Conservation (phyloP, 228 moss, liverwort and hornwort species). For the Sphagnum magellanicum region DNA sequence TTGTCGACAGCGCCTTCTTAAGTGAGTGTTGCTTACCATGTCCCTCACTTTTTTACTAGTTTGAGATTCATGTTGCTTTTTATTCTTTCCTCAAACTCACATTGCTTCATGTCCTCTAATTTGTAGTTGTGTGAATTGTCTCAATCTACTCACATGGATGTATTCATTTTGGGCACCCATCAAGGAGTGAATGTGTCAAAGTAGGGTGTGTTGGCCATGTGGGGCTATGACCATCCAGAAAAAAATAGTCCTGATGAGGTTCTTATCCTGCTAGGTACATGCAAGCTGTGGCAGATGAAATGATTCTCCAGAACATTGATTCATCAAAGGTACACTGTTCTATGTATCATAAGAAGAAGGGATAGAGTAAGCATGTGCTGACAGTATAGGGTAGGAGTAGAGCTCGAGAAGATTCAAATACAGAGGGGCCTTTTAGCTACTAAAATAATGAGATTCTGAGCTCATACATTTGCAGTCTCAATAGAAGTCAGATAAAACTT, state of each 20-base stretch:
- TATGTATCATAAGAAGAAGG: neutral
- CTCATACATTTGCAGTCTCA: too few relatives aligned
- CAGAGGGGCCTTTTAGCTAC: too few relatives aligned
- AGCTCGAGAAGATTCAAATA: too few relatives aligned
- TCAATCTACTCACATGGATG: too few relatives aligned
- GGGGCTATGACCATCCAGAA: too few relatives aligned
- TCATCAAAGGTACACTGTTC: conserved; percentile 45
- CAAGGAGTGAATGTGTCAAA: neutral
- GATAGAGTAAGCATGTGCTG: neutral
- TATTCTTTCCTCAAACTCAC: neutral
- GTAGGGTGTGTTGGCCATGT: neutral
- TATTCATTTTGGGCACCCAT: neutral
- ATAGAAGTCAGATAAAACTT: neutral
- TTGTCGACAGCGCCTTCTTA: conserved; percentile 72
- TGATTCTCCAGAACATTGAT: conserved; percentile 61
- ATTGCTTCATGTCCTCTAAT: neutral
- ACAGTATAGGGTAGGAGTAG: neutral
- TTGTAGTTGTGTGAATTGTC: neutral
- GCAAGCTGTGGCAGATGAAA: conserved; percentile 95
- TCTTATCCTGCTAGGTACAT: conserved; percentile 37
- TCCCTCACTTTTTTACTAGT: neutral
- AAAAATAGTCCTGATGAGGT: too few relatives aligned
- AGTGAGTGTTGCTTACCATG: conserved; percentile 14
- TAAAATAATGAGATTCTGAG: too few relatives aligned
- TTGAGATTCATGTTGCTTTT: neutral